Base-by-base conservation (phyloP, 202 grass and related monocot genomes). In the Panicum virgatum region DNA sequence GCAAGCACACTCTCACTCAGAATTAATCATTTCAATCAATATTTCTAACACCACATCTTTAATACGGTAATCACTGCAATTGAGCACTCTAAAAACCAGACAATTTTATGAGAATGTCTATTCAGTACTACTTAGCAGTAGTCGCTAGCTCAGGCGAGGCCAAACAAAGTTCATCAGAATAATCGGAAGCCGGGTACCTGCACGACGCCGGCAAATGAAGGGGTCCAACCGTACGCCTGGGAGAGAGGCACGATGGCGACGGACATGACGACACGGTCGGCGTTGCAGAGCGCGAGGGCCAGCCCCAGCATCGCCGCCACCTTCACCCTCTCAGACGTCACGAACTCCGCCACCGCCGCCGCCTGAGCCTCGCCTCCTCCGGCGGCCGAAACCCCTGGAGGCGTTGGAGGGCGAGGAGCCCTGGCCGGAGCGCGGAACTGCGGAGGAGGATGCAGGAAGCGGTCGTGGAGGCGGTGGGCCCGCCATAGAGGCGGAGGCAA, bases 301-400 rank as follows among this genome's bases (percentile, higher is more conserved):
- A 98, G 84, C 16, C 80, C 92, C 42, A 98, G 87, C 96, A 98
- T 90, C 75, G 92, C 77, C 39, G 92, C 92, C 70, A 98, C 90
- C 85, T 98, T 98, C n/a, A 92, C 88, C 87, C 96, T 88, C 92
- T 98, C 96, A 18, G 96, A 95, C 60, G 92, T 98, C 79, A 96
- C 59, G 70, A 98, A 96, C 76, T 95, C 96, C 60, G 66, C 68
- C 68, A 84, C 73, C 44, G 89, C 72, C 54, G 56, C 76, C 3
- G 61, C 62, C 80, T 85, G 83, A 23, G 57, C 72, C 70, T 84
- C 80, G 27, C 66, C 45, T 7, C 86, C 50, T 1, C 73, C 40
- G 8, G 84, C 57, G 8, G 85, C 22, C 7, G 86, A 85, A 74
- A 61, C 58, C 62, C 37, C 73, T 12, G 59, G 69, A 29, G 54